phyloP scores from a whole-genome alignment of 768 basidiomycete genomes.

The Myochromella boudieri region DNA sequence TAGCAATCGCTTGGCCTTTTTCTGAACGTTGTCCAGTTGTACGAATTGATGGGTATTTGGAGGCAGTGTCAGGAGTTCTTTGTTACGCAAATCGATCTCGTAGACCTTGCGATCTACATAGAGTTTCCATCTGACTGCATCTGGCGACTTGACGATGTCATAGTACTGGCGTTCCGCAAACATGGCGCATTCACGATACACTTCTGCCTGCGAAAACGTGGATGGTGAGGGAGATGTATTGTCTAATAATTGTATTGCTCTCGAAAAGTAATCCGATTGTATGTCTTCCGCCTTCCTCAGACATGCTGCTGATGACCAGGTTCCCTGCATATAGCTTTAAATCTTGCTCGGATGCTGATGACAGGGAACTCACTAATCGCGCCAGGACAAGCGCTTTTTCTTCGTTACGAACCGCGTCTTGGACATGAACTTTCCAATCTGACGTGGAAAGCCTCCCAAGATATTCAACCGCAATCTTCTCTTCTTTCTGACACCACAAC shows the following conservation, averaged over 20 bases:
- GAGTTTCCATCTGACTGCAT: constrained; percentile 64
- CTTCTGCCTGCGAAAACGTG: constrained; percentile 43
- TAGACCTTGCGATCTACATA: constrained; percentile 72
- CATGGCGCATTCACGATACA: constrained; percentile 80
- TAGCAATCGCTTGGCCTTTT: constrained; percentile 32
- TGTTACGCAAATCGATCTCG: constrained; percentile 60
- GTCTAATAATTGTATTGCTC: constrained; percentile 44
- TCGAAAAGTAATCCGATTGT: constrained; percentile 64
- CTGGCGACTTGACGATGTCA: constrained; percentile 64
- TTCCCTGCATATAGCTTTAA: constrained; percentile 53
- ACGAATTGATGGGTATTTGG: constrained; percentile 13
- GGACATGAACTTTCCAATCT: constrained; percentile 19
- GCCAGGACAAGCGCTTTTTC: constrained; percentile 52
- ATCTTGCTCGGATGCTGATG: neutral
- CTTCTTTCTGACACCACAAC: constrained; percentile 86
- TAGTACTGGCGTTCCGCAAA: constrained; percentile 92
- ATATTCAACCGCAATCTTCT: constrained; percentile 76
- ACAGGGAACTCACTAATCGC: constrained; percentile 52
- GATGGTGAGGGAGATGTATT: constrained; percentile 16
- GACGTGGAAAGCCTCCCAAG: constrained; percentile 41
- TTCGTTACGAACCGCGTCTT: constrained; percentile 9
- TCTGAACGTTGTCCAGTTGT: constrained; percentile 22
- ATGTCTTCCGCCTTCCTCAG: constrained; percentile 78
- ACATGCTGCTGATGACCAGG: constrained; percentile 88
- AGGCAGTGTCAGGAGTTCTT: constrained; percentile 25